phyloP scores from a whole-genome alignment of 805 yeast genomes.

The Starmerella gropengiesseri region DNA sequence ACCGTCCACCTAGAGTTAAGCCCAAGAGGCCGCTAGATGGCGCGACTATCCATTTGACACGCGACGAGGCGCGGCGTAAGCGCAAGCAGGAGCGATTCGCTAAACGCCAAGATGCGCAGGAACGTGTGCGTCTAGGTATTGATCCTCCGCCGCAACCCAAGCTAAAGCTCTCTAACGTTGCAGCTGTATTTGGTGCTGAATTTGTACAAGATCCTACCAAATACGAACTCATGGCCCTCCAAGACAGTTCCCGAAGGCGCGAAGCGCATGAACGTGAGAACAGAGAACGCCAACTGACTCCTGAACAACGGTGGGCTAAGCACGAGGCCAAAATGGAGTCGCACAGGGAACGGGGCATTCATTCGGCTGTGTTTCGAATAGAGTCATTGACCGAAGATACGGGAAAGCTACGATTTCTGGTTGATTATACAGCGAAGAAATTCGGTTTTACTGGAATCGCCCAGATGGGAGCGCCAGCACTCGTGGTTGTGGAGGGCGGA shows the following conservation, averaged over 20 bases:
- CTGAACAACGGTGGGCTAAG: slow-evolving; percentile 48
- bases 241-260: slow-evolving; percentile 55
- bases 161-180: slow-evolving; percentile 69
- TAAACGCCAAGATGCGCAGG: slow-evolving; percentile 59
- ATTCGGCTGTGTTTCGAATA: slow-evolving; percentile 46
- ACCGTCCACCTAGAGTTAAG: no score
- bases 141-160: slow-evolving; percentile 86
- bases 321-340: slow-evolving; percentile 35
- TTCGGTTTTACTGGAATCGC: slow-evolving; percentile 50
- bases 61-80: slow-evolving; percentile 56
- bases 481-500: slow-evolving; percentile 70
- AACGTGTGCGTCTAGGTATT: slow-evolving; percentile 65
- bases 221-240: slow-evolving; percentile 59
- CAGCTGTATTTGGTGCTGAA: slow-evolving; percentile 76
- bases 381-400: slow-evolving; percentile 36
- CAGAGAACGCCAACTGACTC: slow-evolving; percentile 47
- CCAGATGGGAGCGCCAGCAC: slow-evolving; percentile 29
- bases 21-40: no score
- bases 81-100: slow-evolving; percentile 59
- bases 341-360: slow-evolving; percentile 44
- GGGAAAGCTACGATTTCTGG: slow-evolving; percentile 28
- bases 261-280: slow-evolving; percentile 51
- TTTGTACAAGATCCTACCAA: slow-evolving; percentile 83
- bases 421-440: slow-evolving; percentile 74
- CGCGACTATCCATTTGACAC: slow-evolving; percentile 24